phyloP scores from a whole-genome alignment of 164 flowering plant genomes.

The Aristolochia fimbriata region DNA sequence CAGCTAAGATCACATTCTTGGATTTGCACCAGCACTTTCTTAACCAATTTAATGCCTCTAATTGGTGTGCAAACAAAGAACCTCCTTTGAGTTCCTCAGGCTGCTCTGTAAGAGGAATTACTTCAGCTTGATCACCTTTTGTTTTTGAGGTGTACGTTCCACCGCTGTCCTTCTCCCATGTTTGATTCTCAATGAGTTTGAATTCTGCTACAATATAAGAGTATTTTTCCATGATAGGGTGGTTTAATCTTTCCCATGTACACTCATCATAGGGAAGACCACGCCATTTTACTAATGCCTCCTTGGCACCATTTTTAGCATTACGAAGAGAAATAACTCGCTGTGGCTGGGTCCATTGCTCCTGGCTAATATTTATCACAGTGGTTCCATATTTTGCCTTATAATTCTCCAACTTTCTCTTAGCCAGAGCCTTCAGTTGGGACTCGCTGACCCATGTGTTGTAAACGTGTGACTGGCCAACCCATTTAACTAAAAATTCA shows the following conservation, averaged over 20 bases:
- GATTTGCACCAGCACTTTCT: slow-evolving; percentile 87
- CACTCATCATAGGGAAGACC: slow-evolving; percentile 95
- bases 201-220: slow-evolving; percentile 47
- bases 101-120: slow-evolving; percentile 66
- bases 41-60: slow-evolving; percentile 97
- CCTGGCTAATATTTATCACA: slow-evolving; percentile 70
- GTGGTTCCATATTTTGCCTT: slow-evolving; percentile 81
- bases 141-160: slow-evolving; percentile 17
- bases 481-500: slow-evolving; percentile 97
- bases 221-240: slow-evolving; percentile 44
- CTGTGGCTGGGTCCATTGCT: slow-evolving; percentile 87
- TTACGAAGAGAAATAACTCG: slow-evolving; percentile 57
- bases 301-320: slow-evolving; percentile 36
- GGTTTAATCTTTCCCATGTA: slow-evolving; percentile 90
- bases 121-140: slow-evolving; percentile 37
- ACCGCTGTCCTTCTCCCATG: slow-evolving; percentile 46
- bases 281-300: slow-evolving; percentile 83
- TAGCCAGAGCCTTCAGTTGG: slow-evolving; percentile 68
- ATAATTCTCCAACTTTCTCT: slow-evolving; percentile 90
- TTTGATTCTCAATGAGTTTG: slow-evolving; percentile 44
- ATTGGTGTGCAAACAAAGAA: slow-evolving; percentile 85
- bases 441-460: slow-evolving; percentile 86
- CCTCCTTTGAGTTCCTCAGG: slow-evolving; percentile 90
- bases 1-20: slow-evolving; percentile 96
- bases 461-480: slow-evolving; percentile 81